Evolutionary conservation across 768 basidiomycete species (phyloP), one percentile per base, ranked within the genome.

Genomic region (Russula sp.): DNA sequence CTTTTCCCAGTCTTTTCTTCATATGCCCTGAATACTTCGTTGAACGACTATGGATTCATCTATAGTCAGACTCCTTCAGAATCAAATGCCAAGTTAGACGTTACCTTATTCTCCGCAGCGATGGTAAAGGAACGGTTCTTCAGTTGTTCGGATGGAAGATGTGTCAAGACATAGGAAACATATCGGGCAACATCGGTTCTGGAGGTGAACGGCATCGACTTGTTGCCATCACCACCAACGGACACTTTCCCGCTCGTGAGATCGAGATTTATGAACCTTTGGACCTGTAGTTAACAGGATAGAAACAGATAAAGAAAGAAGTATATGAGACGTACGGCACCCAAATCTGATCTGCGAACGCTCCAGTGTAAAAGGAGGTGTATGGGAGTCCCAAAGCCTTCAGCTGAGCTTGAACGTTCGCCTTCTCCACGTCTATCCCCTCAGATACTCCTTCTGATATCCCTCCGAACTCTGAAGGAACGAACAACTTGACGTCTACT

Each of bases 1-100:
- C 38, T 69, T 67, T 53, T 71, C 16, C 70, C 70, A 0, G 58
- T 70, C 57, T 62, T 67, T 14, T 28, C 60, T n/a, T 71, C 54
- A 28, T 63, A 71, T 20, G 44, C 55, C 36, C 57, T 54, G 51
- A 71, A 62, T 44, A 71, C 46, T 42, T 71, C 64, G 26, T 71
- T 71, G 54, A 69, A 48, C 10, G 46, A 48, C 46, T 48, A 13
- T 11, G 46, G 22, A 11, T 13, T 48, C 13, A n/a, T 46, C 44
- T 2, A 1, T 10, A 10, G n/a, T 46, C 44, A 22, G 20, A 46
- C 44, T 5, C n/a, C 44, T 46, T 10, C 20, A 46, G 44, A 46
- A 20, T 7, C 44, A 36, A 36, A 36, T 14, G 44, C 14, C 38
- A 18, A 1, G 38, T 11, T 9, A 1, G 44, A 46, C 44, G n/a